Conservation (phyloP, 306 rosid species). For the Dalbergia oliveri region DNA sequence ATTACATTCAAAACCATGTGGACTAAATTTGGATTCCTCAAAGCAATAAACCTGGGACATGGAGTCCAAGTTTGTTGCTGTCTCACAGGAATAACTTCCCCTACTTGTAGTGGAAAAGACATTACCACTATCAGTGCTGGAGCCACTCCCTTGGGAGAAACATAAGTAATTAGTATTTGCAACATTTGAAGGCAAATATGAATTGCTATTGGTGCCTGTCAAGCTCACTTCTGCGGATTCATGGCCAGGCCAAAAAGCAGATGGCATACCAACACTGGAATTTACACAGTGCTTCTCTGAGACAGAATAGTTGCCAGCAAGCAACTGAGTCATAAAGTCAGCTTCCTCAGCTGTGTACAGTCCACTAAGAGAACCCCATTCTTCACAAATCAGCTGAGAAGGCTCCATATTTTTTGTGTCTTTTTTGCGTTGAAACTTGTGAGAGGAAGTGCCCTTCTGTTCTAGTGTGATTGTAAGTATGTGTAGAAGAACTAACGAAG, state of each 20-base stretch:
- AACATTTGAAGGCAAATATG: constrained; percentile 55
- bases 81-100: constrained; percentile 46
- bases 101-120: constrained; percentile 38
- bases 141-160: constrained; percentile 49
- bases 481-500: constrained; percentile 30
- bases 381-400: constrained; percentile 57
- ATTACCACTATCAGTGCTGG: constrained; percentile 27
- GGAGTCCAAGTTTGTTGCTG: constrained; percentile 45
- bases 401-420: constrained; percentile 56
- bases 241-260: constrained; percentile 52
- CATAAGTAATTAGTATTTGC: constrained; percentile 45
- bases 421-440: not conserved
- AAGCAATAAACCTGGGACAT: constrained; percentile 38
- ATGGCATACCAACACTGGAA: constrained; percentile 56
- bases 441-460: constrained; percentile 9
- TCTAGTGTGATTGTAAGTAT: constrained; percentile 3
- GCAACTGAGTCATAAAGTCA: constrained; percentile 70
- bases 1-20: constrained; percentile 44
- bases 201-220: constrained; percentile 45
- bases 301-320: constrained; percentile 40
- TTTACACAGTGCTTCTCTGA: constrained; percentile 43
- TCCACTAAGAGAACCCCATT: constrained; percentile 75
- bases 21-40: constrained; percentile 46
- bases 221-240: constrained; percentile 45
- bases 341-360: constrained; percentile 64